Conservation (phyloP, 2,329 filamentous ascomycete genomes). For the Hypomyces perniciosus region DNA sequence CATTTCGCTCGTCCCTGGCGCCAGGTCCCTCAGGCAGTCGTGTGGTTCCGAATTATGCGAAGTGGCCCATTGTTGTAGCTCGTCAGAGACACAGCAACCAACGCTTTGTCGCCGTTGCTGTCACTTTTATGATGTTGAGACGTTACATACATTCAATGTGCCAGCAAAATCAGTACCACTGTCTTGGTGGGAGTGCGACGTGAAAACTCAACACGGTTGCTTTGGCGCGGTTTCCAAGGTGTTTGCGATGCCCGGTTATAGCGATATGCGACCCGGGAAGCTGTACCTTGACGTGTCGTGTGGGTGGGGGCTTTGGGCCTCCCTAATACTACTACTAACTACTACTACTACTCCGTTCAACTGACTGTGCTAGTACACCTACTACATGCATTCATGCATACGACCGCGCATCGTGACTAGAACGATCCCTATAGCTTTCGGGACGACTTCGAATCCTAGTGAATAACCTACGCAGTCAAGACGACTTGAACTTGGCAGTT, state of each 20-base stretch:
- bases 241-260: constrained; percentile 9
- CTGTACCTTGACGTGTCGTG: too few relatives aligned
- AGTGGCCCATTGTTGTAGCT: constrained; percentile 1
- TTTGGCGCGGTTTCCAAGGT: constrained; percentile 1
- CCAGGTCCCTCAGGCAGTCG: not conserved
- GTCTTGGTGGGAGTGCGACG: too few relatives aligned
- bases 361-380: too few relatives aligned
- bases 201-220: not conserved
- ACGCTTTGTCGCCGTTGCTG: not conserved
- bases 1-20: constrained; percentile 1
- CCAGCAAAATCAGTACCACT: too few relatives aligned
- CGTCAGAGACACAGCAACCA: not conserved
- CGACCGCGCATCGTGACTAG: too few relatives aligned
- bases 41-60: not conserved
- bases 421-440: not conserved
- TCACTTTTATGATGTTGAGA: not conserved
- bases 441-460: not conserved
- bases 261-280: not conserved
- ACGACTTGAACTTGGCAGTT: not conserved
- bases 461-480: not conserved
- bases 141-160: not conserved
- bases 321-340: too few relatives aligned
- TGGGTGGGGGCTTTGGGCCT: not conserved
- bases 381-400: too few relatives aligned
- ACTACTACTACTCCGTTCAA: too few relatives aligned